Evolutionary conservation across 345 rosid species (phyloP).

Genomic region (Microthlaspi erraticum): DNA sequence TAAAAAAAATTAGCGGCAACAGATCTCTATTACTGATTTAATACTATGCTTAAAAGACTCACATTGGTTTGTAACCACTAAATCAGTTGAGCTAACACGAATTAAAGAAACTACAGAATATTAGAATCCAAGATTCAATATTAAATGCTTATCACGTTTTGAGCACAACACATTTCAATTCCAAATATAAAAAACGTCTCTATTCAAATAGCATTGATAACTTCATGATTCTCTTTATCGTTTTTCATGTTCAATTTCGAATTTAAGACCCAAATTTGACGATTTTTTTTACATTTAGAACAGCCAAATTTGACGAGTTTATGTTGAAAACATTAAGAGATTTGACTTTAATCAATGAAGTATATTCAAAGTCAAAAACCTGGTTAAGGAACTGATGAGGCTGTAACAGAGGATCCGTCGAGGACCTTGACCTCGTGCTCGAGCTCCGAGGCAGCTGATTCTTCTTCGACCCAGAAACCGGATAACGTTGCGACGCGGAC

Average conservation of each 20-base stretch:
- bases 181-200: not conserved
- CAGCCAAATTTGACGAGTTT: not conserved
- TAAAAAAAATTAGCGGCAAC: not conserved
- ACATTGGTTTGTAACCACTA: constrained; percentile 14
- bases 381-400: constrained; percentile 89
- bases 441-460: constrained; percentile 84
- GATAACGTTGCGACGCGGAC: constrained; percentile 71
- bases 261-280: constrained; percentile 1
- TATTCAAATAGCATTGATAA: constrained; percentile 19
- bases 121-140: not conserved
- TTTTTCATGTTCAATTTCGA: not conserved
- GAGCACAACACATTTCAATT: not conserved
- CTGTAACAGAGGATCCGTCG: constrained; percentile 82
- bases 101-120: not conserved
- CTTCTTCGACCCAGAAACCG: constrained; percentile 64
- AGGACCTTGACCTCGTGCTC: constrained; percentile 82
- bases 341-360: constrained; percentile 1
- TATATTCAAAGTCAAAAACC: constrained; percentile 51
- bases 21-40: not conserved
- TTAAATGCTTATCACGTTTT: not conserved
- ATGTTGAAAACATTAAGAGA: not conserved
- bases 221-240: not conserved
- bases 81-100: not conserved
- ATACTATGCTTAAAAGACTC: not conserved
- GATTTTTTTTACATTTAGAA: not conserved